Base-by-base conservation (phyloP, 2,329 filamentous ascomycete genomes). In the Fusarium fracticaudum region DNA sequence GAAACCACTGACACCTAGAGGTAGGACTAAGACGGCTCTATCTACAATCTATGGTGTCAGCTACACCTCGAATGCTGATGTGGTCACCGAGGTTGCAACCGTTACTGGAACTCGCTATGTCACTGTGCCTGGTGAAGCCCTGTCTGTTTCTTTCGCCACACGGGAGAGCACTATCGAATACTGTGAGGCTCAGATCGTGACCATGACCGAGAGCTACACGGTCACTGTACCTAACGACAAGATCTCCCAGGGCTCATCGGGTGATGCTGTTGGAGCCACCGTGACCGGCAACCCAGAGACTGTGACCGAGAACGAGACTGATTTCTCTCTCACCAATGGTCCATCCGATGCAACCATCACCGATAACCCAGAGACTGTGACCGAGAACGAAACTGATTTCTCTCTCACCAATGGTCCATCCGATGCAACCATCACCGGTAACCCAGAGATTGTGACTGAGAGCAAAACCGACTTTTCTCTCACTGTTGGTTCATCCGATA, bases 11-110 rank as follows among this genome's bases (percentile, higher is more conserved):
- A 79, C 62, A 22, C 31, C 29, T 29, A 15, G 15, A 26, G 33
- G 13, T 22, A 83, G 82, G 44, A 84, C 82, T 13, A 77, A 80
- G 55, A 83, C 82, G 26, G 74, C 76, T 26, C 66, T 80, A 47
- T 77, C 77, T 29, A 83, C 82, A 47, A 76, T 83, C 60, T 84
- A 82, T 71, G 80, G 75, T 58, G 63, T 80, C 62, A 75, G 69
- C 37, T 76, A 62, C 22, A 60, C 72, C 9, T 64, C 73, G 14
- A 58, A 72, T n/a, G 65, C 70, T 17, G 61, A 72, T 15, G 66
- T 71, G 17, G 67, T 68, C n/a, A 77, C 76, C 50, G 59, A 70
- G 43, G 63, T 76, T 26, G 73, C 74, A 58, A 76, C 77, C 24
- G 71, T 77, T 63, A 80, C 79, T 38, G 76, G 79, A 24, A 81